These are phyloP conservation scores for Dunaliella primolecta DNA, from an alignment of 139 green algal genomes.

Conservation along the genomic window DNA sequence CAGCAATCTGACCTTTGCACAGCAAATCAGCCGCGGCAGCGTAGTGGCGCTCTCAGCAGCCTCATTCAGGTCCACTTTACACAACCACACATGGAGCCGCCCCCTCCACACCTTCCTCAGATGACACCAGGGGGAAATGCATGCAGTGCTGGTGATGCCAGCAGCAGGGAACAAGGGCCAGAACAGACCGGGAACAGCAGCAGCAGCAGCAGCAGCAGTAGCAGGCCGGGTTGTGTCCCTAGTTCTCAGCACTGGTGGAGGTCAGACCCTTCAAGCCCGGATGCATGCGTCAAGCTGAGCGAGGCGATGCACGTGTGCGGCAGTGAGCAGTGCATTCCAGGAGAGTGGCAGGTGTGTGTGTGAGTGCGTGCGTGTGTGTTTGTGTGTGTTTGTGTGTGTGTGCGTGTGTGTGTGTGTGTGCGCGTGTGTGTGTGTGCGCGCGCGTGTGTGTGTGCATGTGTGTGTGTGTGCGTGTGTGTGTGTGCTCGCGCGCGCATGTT, in stretches of 20 bases:
- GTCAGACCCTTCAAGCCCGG: neutral
- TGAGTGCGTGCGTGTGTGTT: neutral
- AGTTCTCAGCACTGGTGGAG: no score
- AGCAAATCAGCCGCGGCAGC: no score
- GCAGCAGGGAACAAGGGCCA: neutral
- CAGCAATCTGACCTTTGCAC: no score
- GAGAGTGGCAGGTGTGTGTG: neutral
- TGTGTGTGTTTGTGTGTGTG: neutral
- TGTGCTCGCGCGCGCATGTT: neutral
- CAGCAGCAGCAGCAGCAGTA: conserved; percentile 1
- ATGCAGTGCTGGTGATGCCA: no score
- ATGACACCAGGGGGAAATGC: no score
- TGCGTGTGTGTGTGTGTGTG: neutral
- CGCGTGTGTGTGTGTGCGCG: neutral
- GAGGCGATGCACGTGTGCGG: neutral
- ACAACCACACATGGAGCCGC: no score
- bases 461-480: neutral
- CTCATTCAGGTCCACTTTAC: no score
- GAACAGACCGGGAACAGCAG: neutral
- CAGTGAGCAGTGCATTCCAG: neutral
- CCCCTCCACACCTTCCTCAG: no score
- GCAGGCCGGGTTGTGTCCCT: no score
- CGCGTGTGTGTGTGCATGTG: neutral
- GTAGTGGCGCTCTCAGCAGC: no score
- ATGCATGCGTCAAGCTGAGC: neutral